Percentiles rank a stretch among this genome's conserved stretches.
Conservation (phyloP, 2,329 filamentous ascomycete genomes). For the Exophiala sideris region DNA sequence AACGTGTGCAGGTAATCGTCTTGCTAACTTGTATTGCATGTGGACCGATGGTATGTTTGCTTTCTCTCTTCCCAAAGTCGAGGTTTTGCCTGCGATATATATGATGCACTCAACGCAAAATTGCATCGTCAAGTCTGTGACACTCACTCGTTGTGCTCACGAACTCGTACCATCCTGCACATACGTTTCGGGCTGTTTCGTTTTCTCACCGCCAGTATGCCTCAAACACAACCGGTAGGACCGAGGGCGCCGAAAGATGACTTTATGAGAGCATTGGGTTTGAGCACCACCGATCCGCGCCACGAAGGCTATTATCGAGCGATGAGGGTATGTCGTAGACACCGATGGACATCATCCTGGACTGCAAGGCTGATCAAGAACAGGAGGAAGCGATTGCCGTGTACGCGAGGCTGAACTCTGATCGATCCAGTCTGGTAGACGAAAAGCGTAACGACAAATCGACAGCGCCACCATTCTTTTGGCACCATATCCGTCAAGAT, state of each 20-base stretch:
- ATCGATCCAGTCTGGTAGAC: conserved; percentile 41
- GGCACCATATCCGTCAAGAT: conserved; percentile 46
- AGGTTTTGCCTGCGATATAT: conserved; percentile 21
- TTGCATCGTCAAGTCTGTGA: conserved; percentile 19
- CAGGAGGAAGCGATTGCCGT: conserved; percentile 45
- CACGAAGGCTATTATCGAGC: conserved; percentile 45
- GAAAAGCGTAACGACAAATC: conserved; percentile 37
- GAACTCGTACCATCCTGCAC: conserved; percentile 23
- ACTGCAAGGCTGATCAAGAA: conserved; percentile 9
- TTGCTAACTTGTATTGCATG: conserved; percentile 10
- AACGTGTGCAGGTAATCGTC: conserved; percentile 9
- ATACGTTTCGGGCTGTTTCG: conserved; percentile 25
- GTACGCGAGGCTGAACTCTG: conserved; percentile 42
- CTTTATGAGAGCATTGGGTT: conserved; percentile 44
- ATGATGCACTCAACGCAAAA: conserved; percentile 19
- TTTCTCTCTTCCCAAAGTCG: conserved; percentile 8
- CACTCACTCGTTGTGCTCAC: conserved; percentile 26
- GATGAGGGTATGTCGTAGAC: conserved; percentile 39
- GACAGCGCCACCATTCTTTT: conserved; percentile 43
- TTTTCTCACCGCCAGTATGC: conserved; percentile 22
- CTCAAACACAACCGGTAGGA: conserved; percentile 30
- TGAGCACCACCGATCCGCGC: conserved; percentile 40
- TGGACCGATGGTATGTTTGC: conserved; percentile 22
- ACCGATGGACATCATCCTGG: background rate
- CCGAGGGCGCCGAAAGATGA: conserved; percentile 46